Conservation (phyloP, 352 stramenopile species). For the Discostella stelligera region DNA sequence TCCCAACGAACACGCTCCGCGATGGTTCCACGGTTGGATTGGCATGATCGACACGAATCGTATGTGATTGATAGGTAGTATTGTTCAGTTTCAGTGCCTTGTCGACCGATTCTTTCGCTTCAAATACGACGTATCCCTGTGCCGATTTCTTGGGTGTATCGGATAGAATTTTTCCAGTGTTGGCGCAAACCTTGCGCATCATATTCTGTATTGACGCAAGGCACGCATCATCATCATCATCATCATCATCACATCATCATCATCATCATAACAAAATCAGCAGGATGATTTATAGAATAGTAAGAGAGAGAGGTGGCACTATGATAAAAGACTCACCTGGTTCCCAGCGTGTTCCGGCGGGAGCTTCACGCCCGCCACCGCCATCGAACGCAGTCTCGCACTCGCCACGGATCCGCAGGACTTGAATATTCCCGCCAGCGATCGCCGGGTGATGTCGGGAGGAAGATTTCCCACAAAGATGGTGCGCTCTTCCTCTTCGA, state of each 20-base stretch:
- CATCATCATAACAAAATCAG: no score
- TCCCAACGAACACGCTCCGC: slow-evolving; percentile 76
- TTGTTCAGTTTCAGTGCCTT: slow-evolving; percentile 74
- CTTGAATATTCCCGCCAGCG: slow-evolving; percentile 59
- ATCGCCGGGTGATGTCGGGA: slow-evolving; percentile 58
- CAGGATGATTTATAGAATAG: no score
- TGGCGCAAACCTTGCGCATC: slow-evolving; percentile 65
- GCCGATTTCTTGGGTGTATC: slow-evolving; percentile 53
- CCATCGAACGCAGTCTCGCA: slow-evolving; percentile 63
- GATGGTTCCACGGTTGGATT: slow-evolving; percentile 54
- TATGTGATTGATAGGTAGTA: slow-evolving; percentile 36
- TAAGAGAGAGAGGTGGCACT: neutral
- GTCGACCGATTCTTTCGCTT: slow-evolving; percentile 49
- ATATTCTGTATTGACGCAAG: slow-evolving; percentile 30
- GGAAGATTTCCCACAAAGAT: slow-evolving; percentile 82
- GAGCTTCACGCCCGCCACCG: slow-evolving; percentile 67
- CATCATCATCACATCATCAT: no score
- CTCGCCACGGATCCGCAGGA: slow-evolving; percentile 56
- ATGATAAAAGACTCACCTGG: slow-evolving; percentile 33
- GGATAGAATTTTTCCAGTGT: slow-evolving; percentile 54
- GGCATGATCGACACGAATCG: slow-evolving; percentile 62
- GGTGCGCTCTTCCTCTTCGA: slow-evolving; percentile 60
- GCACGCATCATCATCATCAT: neutral
- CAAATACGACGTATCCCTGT: slow-evolving; percentile 80
- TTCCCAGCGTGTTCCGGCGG: slow-evolving; percentile 61